A percentile compares a stretch with the other conserved stretches of the same genome.
Evolutionary conservation across 2,329 filamentous ascomycete genomes (phyloP).

Genomic region (Triangularia setosa): DNA sequence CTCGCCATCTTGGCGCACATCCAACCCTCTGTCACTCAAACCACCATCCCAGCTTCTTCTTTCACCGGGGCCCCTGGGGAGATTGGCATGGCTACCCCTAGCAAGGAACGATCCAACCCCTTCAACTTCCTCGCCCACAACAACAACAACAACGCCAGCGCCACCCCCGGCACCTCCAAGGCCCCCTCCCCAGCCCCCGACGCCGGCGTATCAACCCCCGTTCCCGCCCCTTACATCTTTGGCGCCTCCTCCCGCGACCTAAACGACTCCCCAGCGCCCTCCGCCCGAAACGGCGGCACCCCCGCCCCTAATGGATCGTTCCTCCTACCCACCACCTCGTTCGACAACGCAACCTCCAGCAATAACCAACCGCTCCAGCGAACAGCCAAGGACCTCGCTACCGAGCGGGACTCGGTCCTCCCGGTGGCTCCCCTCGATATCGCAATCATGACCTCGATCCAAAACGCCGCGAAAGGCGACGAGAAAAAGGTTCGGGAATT

Average conservation of each 20-base stretch:
- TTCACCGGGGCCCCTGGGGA: slow-evolving; percentile 38
- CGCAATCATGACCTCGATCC: slow-evolving; percentile 85
- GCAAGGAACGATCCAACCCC: slow-evolving; percentile 61
- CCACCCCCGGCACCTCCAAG: slow-evolving; percentile 78
- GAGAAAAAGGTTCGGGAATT: slow-evolving; percentile 92
- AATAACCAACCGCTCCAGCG: slow-evolving; percentile 37
- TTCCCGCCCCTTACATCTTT: slow-evolving; percentile 54
- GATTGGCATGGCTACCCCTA: slow-evolving; percentile 49
- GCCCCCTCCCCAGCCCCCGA: slow-evolving; percentile 87
- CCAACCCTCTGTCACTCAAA: slow-evolving; percentile 53
- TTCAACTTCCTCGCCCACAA: slow-evolving; percentile 69
- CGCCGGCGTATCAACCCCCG: slow-evolving; percentile 60
- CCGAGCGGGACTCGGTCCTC: slow-evolving; percentile 73
- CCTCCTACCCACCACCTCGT: slow-evolving; percentile 12
- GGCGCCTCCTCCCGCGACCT: slow-evolving; percentile 39
- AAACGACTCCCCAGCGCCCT: slow-evolving; percentile 51
- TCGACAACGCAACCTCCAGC: slow-evolving; percentile 11
- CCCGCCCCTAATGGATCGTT: slow-evolving; percentile 34
- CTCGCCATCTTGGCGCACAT: slow-evolving; percentile 59
- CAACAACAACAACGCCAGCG: slow-evolving; percentile 58
- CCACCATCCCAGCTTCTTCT: slow-evolving; percentile 38
- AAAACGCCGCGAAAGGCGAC: slow-evolving; percentile 80
- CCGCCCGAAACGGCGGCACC: slow-evolving; percentile 48
- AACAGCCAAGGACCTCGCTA: slow-evolving; percentile 52
- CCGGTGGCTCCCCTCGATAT: slow-evolving; percentile 81